Base-by-base conservation (phyloP, 257 asterid genomes). In the Nicotiana tomentosiformis region DNA sequence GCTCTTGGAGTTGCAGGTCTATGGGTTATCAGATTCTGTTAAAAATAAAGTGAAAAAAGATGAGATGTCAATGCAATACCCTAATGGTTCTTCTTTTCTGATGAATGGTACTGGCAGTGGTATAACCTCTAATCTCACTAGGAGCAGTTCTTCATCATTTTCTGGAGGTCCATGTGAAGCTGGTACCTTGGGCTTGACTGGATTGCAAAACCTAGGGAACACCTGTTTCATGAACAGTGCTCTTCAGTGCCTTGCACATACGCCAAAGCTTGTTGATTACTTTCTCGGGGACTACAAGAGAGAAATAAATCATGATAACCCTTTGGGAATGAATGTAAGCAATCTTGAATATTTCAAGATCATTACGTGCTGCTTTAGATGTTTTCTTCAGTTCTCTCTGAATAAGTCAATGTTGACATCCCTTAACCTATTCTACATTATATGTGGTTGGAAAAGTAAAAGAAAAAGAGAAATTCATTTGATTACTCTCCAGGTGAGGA, bases 151-250 rank as follows among this genome's bases (percentile, higher is more conserved):
- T 56, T 70, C 84, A 72, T 86, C 86, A 64, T 83, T 90, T 79
- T 86, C 88, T 14, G 93, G 93, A 67, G 90, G 85, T 83, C 88
- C 91, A 79, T 87, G 83, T 82, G 99, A 94, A 92, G 90, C 92
- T 86, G 98, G 99, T 81, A 86, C 90, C 65, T 85, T 96, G 91
- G 98, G 98, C 82, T 89, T 93, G 85, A 93, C 98, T 82, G 98
- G 98, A 84, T 84, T 94, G 84, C 98, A 96, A 79, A 96, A 96
- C 82, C 92, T 96, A 83, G 99, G 99, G 79, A 96, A 96, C 86
- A 96, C 98, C 78, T 96, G 98, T 89, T 96, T 96, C 90, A 96
- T 96, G 98, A 96, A 96, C 88, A 96, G 98, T 84, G 89, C 97
- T 86, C 88, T 96, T 82, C 99, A 96, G 88, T 96, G 99, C 86